Percentiles rank a stretch among this genome's conserved stretches.
Conservation (phyloP, 495 filamentous ascomycete genomes). For the Lentithecium fluviatile region DNA sequence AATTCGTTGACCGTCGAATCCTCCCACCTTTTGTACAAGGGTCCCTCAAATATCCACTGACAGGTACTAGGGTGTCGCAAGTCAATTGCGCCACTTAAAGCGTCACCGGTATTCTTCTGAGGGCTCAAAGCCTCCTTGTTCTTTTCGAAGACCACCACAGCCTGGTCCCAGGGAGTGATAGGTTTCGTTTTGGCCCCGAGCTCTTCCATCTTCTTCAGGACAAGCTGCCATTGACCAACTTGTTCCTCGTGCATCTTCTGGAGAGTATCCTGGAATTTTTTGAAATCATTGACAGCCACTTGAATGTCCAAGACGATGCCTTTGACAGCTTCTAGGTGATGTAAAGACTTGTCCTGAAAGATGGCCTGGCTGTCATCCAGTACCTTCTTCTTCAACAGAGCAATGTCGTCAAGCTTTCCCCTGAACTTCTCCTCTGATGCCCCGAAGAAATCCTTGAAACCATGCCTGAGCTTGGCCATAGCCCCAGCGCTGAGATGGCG, state of each 20-base stretch:
- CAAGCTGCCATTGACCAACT: neutral
- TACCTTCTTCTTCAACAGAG: slow-evolving; percentile 14
- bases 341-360: slow-evolving; percentile 13
- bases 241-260: neutral
- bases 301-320: neutral
- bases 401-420: slow-evolving; percentile 7
- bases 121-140: slow-evolving; percentile 12
- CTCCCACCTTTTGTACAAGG: neutral
- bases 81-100: neutral
- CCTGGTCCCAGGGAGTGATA: slow-evolving; percentile 6
- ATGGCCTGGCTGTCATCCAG: slow-evolving; percentile 2
- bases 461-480: slow-evolving; percentile 14
- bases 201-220: neutral
- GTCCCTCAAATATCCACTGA: neutral
- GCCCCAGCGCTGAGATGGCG: slow-evolving; percentile 9
- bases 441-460: slow-evolving; percentile 19
- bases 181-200: neutral
- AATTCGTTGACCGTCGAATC: neutral
- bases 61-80: neutral
- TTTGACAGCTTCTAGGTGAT: slow-evolving; percentile 7
- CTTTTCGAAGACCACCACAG: slow-evolving; percentile 15
- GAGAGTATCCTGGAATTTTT: neutral
- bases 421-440: slow-evolving; percentile 4
- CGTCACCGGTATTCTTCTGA: neutral
- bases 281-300: neutral